Conservation (phyloP, 805 yeast species). For the Schwanniomyces pseudopolymorphus region DNA sequence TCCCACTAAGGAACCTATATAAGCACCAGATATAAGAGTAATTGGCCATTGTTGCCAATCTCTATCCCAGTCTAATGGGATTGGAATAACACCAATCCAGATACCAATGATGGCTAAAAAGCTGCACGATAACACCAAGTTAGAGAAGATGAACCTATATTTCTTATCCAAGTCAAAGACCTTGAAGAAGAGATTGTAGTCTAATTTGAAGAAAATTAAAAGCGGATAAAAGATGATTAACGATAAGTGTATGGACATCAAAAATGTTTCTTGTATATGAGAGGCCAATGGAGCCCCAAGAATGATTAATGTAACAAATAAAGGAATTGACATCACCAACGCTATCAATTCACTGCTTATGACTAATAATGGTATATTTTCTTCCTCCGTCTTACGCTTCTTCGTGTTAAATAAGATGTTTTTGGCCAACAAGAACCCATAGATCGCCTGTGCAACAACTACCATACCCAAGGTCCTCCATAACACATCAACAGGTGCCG, state of each 20-base stretch:
- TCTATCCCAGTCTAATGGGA: constrained; percentile 97
- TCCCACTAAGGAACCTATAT: constrained; percentile 70
- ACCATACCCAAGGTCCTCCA: constrained; percentile 24
- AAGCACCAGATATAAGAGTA: constrained; percentile 77
- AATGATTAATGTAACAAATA: constrained; percentile 48
- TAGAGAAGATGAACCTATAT: constrained; percentile 18
- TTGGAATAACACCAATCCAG: constrained; percentile 92
- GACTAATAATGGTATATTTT: constrained; percentile 22
- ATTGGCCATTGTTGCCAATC: constrained; percentile 97
- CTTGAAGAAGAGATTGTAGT: constrained; percentile 35
- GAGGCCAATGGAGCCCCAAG: constrained; percentile 80
- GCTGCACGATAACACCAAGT: constrained; percentile 26
- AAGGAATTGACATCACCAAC: constrained; percentile 33
- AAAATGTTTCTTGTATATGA: constrained; percentile 51
- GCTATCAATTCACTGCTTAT: constrained; percentile 30
- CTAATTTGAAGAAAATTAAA: constrained; percentile 53
- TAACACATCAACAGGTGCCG: constrained; percentile 20
- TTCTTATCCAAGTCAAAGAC: constrained; percentile 21
- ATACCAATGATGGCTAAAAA: constrained; percentile 55
- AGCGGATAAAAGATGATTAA: constrained; percentile 62
- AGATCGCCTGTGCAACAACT: constrained; percentile 20
- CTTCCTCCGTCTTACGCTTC: constrained; percentile 1
- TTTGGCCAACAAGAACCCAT: constrained; percentile 18
- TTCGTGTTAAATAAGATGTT: constrained; percentile 4
- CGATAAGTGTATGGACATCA: constrained; percentile 63